A percentile compares a stretch with the other conserved stretches of the same genome.
Conservation (phyloP, 2,329 filamentous ascomycete species). For the Blastomyces silverae region DNA sequence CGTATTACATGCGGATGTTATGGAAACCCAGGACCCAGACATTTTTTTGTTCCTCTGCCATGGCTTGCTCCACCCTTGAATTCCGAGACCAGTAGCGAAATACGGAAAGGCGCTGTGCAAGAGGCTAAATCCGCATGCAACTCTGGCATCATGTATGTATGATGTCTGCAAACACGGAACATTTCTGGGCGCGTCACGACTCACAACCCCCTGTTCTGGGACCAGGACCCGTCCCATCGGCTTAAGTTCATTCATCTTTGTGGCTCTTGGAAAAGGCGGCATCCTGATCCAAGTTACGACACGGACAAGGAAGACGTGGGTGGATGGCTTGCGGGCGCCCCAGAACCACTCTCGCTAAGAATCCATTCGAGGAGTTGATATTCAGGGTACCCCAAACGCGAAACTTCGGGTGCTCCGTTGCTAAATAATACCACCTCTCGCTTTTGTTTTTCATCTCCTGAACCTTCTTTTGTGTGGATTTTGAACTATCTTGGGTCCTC, state of each 20-base stretch:
- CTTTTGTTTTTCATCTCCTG: not conserved
- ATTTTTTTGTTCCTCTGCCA: not conserved
- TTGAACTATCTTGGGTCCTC: not conserved
- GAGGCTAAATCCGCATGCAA: constrained; percentile 10
- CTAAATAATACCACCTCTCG: constrained; percentile 9
- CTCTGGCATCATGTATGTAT: constrained; percentile 11
- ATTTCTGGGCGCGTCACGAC: constrained; percentile 10
- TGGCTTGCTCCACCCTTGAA: constrained; percentile 8
- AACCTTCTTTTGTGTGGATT: constrained; percentile 10
- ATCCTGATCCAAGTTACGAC: constrained; percentile 7
- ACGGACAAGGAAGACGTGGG: constrained; percentile 4
- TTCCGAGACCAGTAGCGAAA: constrained; percentile 11
- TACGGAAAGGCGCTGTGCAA: constrained; percentile 6
- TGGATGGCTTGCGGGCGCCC: constrained; percentile 8
- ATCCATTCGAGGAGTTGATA: constrained; percentile 3
- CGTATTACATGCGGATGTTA: constrained; percentile 10
- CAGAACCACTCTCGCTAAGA: not conserved
- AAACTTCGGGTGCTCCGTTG: constrained; percentile 11
- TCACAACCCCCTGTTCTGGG: constrained; percentile 7
- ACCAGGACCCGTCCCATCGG: constrained; percentile 9
- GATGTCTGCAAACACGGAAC: constrained; percentile 12
- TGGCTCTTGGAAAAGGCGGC: constrained; percentile 2
- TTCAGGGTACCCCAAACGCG: constrained; percentile 8
- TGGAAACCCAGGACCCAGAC: constrained; percentile 5
- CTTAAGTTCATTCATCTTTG: not conserved